Evolutionary conservation across 306 rosid genomes (phyloP).

Genomic region (Erythrophleum fordii): DNA sequence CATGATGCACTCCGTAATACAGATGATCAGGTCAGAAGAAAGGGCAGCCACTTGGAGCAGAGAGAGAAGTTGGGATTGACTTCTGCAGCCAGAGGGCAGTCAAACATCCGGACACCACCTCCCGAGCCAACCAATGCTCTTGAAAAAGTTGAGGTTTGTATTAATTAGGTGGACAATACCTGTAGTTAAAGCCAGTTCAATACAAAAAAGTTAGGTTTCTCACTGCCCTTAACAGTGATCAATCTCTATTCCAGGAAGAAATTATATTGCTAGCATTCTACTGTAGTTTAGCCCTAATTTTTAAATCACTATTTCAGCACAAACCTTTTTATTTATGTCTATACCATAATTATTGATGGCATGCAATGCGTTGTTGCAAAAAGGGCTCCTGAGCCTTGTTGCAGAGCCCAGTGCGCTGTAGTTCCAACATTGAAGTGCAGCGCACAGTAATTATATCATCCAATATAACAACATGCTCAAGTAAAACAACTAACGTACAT

Average conservation of each 20-base stretch:
- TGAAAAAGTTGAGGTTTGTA: slow-evolving; percentile 90
- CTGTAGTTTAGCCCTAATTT: slow-evolving; percentile 9
- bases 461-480: neutral
- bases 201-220: slow-evolving; percentile 12
- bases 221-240: neutral
- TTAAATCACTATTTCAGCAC: neutral
- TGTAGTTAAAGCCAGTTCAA: slow-evolving; percentile 2
- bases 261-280: slow-evolving; percentile 1
- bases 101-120: slow-evolving; percentile 49
- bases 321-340: slow-evolving; percentile 9
- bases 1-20: slow-evolving; percentile 41
- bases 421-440: neutral
- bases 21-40: slow-evolving; percentile 58
- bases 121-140: slow-evolving; percentile 60
- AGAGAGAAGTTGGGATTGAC: slow-evolving; percentile 85
- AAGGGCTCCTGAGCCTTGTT: neutral
- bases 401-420: neutral
- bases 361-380: neutral
- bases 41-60: slow-evolving; percentile 70
- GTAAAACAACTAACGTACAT: neutral
- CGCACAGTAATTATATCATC: neutral
- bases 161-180: slow-evolving; percentile 15
- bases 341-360: neutral
- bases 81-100: slow-evolving; percentile 55
- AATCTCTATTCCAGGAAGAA: neutral